Conservation (phyloP, 495 filamentous ascomycete genomes). For the Platismatia glauca region DNA sequence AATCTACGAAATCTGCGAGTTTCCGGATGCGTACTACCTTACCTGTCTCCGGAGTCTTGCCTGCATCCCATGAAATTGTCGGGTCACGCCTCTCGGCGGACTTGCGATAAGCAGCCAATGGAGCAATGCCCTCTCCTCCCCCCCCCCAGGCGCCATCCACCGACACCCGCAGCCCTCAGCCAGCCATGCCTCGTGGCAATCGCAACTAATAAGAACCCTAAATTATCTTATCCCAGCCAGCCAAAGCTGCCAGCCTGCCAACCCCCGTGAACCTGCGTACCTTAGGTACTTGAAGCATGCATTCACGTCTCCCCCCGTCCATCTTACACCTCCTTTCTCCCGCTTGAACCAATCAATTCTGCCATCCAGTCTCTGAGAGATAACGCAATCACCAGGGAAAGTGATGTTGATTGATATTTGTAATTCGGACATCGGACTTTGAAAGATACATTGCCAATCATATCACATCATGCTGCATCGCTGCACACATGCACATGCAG, state of each 20-base stretch:
- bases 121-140: too few species aligned
- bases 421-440: background rate
- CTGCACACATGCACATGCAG: background rate
- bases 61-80: background rate
- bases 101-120: constrained; percentile 1
- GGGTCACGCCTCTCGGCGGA: background rate
- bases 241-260: background rate
- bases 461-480: background rate
- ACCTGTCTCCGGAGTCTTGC: background rate
- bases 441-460: background rate
- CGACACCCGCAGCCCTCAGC: constrained; percentile 3
- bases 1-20: background rate
- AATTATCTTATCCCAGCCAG: background rate
- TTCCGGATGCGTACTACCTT: background rate
- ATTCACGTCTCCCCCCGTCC: too few species aligned
- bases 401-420: background rate
- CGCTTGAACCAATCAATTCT: background rate
- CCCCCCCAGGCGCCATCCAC: background rate
- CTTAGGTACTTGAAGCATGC: too few species aligned
- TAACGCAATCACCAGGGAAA: background rate
- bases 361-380: background rate
- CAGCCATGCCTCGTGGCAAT: constrained; percentile 6
- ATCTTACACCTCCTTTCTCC: background rate
- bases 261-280: too few species aligned
- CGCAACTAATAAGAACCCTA: constrained; percentile 1